These are phyloP conservation scores for Thermomyces lanuginosus DNA, from an alignment of 2,329 filamentous ascomycete genomes.

Conservation along the genomic window DNA sequence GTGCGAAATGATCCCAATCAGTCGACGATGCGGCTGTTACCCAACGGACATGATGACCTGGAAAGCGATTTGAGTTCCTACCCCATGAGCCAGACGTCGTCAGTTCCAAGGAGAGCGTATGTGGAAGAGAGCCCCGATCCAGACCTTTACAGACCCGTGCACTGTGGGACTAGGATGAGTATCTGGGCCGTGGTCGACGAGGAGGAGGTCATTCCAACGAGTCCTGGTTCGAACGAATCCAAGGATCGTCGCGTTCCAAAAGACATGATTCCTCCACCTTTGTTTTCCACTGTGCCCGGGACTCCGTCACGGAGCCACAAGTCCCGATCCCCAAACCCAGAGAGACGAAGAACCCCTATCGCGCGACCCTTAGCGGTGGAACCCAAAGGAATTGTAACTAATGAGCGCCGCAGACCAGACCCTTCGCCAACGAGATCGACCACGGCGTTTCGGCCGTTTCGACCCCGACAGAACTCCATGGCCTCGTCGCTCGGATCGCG, in stretches of 20 bases:
- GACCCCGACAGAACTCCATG: conserved; percentile 16
- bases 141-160: too few species aligned
- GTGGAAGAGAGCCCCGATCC: too few species aligned
- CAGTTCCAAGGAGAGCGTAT: conserved; percentile 22
- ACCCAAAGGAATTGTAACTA: conserved; percentile 5
- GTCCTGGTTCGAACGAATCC: too few species aligned
- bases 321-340: too few species aligned
- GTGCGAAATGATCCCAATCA: conserved; percentile 17
- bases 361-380: too few species aligned
- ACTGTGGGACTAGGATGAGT: too few species aligned
- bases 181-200: too few species aligned
- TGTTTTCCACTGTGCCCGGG: conserved; percentile 3
- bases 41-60: conserved; percentile 22
- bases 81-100: conserved; percentile 13
- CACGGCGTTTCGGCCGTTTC: conserved; percentile 14
- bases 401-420: conserved; percentile 4
- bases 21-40: conserved; percentile 31
- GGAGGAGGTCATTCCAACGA: too few species aligned
- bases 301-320: too few species aligned
- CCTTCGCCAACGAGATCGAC: conserved; percentile 6
- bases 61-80: conserved; percentile 12
- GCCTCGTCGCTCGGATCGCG: conserved; percentile 18
- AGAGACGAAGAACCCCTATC: background rate
- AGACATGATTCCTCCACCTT: conserved; percentile 1
- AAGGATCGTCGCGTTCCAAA: too few species aligned